Conservation (phyloP, 495 filamentous ascomycete genomes). For the Aspergillus coremiiformis region DNA sequence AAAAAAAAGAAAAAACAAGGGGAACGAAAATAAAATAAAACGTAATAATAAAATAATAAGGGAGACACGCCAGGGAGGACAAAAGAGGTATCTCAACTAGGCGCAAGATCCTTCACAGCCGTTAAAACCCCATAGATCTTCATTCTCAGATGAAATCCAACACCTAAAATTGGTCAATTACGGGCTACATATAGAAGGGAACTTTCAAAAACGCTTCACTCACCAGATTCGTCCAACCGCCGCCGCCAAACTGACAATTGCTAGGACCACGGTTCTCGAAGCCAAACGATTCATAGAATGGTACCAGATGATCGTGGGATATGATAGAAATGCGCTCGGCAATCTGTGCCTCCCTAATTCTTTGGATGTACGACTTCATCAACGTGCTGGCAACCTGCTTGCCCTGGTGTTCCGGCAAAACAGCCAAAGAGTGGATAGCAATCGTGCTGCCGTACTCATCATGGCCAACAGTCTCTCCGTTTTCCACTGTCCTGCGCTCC, state of each 20-base stretch:
- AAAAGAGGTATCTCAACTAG: not conserved
- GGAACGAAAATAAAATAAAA: slow-evolving; percentile 3
- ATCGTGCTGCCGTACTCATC: slow-evolving; percentile 67
- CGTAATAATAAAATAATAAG: not conserved
- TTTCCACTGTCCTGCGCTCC: slow-evolving; percentile 28
- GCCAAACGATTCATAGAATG: slow-evolving; percentile 70
- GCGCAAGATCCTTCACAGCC: not conserved
- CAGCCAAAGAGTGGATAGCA: slow-evolving; percentile 73
- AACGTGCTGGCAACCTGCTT: slow-evolving; percentile 69
- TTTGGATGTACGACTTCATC: slow-evolving; percentile 67
- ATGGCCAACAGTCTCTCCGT: slow-evolving; percentile 47
- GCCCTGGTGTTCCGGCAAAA: slow-evolving; percentile 66
- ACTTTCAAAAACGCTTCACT: slow-evolving; percentile 3
- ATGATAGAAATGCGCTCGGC: slow-evolving; percentile 71
- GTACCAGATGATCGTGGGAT: slow-evolving; percentile 61
- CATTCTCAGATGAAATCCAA: slow-evolving; percentile 27
- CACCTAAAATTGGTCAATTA: slow-evolving; percentile 16
- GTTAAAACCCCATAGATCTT: slow-evolving; percentile 7
- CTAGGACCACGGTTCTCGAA: slow-evolving; percentile 66
- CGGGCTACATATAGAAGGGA: not conserved
- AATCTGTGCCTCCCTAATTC: slow-evolving; percentile 56
- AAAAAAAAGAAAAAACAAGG: slow-evolving; percentile 6
- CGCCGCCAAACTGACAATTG: slow-evolving; percentile 61
- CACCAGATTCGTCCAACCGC: slow-evolving; percentile 66
- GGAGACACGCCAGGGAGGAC: not conserved